Conservation (phyloP, 1,284 basidiomycete genomes). For the Leccinum laetum region DNA sequence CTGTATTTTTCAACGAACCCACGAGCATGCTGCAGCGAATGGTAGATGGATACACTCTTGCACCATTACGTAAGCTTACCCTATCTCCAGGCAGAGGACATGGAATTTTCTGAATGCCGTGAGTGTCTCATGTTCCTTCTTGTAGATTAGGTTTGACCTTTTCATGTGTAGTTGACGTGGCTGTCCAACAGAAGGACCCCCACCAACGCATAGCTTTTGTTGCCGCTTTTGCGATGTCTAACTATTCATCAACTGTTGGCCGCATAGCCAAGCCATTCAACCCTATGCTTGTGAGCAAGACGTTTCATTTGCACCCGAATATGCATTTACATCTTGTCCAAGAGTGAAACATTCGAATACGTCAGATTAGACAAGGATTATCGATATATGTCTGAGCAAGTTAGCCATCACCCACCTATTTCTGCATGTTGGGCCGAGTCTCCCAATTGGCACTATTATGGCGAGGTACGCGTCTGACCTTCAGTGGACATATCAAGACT, state of each 20-base stretch:
- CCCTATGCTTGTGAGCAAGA: slow-evolving; percentile 72
- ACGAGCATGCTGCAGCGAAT: slow-evolving; percentile 93
- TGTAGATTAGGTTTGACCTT: neutral
- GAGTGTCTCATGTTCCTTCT: slow-evolving; percentile 33
- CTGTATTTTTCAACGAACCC: slow-evolving; percentile 96
- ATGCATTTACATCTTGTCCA: slow-evolving; percentile 1
- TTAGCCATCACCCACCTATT: slow-evolving; percentile 96
- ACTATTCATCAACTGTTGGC: slow-evolving; percentile 96
- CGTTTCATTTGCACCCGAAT: neutral
- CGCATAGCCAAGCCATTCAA: slow-evolving; percentile 97
- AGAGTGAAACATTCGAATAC: slow-evolving; percentile 95
- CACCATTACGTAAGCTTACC: slow-evolving; percentile 4
- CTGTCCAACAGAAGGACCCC: slow-evolving; percentile 76
- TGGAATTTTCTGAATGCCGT: slow-evolving; percentile 96
- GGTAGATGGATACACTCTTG: slow-evolving; percentile 39
- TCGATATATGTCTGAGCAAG: slow-evolving; percentile 93
- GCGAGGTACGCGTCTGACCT: slow-evolving; percentile 56
- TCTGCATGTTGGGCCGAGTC: slow-evolving; percentile 97
- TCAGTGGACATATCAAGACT: neutral
- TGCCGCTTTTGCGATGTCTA: slow-evolving; percentile 97
- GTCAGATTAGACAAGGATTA: slow-evolving; percentile 87
- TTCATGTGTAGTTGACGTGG: slow-evolving; percentile 72
- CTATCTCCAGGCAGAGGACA: slow-evolving; percentile 75
- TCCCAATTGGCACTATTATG: slow-evolving; percentile 89
- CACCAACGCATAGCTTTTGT: slow-evolving; percentile 90